Conservation (phyloP, 495 filamentous ascomycete species). For the Cercophora samala region DNA sequence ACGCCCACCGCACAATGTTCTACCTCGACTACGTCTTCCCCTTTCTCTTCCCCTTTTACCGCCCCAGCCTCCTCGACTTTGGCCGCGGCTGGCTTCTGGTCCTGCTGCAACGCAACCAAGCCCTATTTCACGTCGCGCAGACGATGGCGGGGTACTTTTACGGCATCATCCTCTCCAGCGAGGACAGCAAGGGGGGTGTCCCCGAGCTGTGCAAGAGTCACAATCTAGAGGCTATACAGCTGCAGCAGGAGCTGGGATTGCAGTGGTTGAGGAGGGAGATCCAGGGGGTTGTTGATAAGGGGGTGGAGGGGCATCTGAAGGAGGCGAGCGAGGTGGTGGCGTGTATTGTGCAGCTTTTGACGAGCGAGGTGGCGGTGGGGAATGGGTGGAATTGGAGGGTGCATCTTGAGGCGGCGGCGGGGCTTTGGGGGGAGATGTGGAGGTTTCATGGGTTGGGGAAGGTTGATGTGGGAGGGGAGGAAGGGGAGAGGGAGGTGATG, state of each 20-base stretch:
- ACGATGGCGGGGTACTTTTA: conserved; percentile 51
- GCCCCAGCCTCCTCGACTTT: conserved; percentile 43
- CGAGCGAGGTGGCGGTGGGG: conserved; percentile 46
- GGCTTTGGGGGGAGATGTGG: conserved; percentile 47
- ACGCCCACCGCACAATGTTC: conserved; percentile 40
- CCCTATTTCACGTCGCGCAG: conserved; percentile 45
- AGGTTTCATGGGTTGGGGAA: conserved; percentile 27
- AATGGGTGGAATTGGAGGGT: conserved; percentile 46
- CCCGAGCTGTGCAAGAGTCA: conserved; percentile 28
- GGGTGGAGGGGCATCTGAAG: conserved; percentile 28
- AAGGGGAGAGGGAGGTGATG: neutral
- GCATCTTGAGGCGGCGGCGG: conserved; percentile 48
- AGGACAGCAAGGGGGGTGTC: conserved; percentile 14
- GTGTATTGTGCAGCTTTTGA: conserved; percentile 53
- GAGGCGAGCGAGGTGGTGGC: conserved; percentile 45
- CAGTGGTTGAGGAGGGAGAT: conserved; percentile 42
- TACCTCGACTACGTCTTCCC: conserved; percentile 54
- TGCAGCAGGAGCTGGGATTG: conserved; percentile 41
- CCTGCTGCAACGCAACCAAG: conserved; percentile 47
- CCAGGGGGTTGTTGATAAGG: conserved; percentile 36
- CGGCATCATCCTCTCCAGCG: conserved; percentile 30
- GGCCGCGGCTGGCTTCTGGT: conserved; percentile 54
- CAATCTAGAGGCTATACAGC: conserved; percentile 37
- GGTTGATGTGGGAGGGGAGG: neutral
- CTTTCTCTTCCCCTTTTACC: conserved; percentile 56